Base-by-base conservation (phyloP, 1,284 basidiomycete genomes). In the Ustilago xerochloae region DNA sequence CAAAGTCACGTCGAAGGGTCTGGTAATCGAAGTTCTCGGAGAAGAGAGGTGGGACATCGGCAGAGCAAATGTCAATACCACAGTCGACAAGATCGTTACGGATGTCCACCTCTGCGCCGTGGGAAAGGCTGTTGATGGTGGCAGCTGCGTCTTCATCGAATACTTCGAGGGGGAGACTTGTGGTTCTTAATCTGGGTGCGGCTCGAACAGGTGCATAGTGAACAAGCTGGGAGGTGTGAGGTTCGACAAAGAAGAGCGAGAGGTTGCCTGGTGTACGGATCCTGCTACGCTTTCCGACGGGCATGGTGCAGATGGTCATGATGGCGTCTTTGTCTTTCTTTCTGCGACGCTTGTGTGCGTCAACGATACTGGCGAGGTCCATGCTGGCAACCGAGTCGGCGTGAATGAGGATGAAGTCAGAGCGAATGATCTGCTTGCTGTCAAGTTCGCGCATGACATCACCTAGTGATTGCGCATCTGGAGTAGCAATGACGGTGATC, bases 11-110 rank as follows among this genome's bases (percentile, higher is more conserved):
- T 59, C 94, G 89, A 68, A 98, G 88, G 84, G 94, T 92, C 48
- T 91, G 91, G 83, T 97, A 99, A 86, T 99, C 97, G 84, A 99
- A 99, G 86, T 99, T 99, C 85, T 99, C 97, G 79, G 97, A 95
- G 86, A 98, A 99, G 5, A 98, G 86, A 0, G 95, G 96, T 0
- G 94, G 94, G 20, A 92, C 92, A 87, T 94, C 92, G 28, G 92
- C 90, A n/a, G 93, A 93, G 77, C 82, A 84, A 29, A 84, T 71
- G 58, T 84, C 80, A 50, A 84, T 78, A 35, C 89, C 90, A 81
- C 93, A 94, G 82, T 94, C 93, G 61, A 94, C 90, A 46, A 94
- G 87, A 84, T 94, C 93, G 81, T 93, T 91, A 53, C 93, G 89
- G 66, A 94, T 89, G 75, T 93, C 92, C 13, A 94, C 85, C 72